Conservation (phyloP, 2,329 filamentous ascomycete genomes). For the Graphilbum ipis-grandicollis region DNA sequence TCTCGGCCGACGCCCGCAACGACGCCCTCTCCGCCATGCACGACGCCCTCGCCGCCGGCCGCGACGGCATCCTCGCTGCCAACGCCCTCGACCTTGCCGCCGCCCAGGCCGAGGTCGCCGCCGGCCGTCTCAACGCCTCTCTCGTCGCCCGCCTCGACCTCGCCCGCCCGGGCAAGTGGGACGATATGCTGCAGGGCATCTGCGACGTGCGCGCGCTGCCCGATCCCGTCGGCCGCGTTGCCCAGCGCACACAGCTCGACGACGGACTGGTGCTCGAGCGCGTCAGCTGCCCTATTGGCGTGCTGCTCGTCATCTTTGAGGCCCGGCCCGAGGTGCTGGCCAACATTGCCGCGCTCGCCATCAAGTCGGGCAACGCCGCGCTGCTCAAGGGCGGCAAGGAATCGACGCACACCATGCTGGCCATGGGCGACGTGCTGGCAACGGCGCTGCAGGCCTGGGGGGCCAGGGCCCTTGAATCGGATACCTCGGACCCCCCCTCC, state of each 20-base stretch:
- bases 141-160: constrained; percentile 81
- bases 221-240: constrained; percentile 85
- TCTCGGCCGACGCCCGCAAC: constrained; percentile 63
- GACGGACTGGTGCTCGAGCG: constrained; percentile 73
- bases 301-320: constrained; percentile 97
- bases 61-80: constrained; percentile 64
- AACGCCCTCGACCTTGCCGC: constrained; percentile 68
- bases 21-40: constrained; percentile 72
- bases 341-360: constrained; percentile 87
- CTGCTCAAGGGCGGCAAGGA: constrained; percentile 97
- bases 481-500: too few species aligned
- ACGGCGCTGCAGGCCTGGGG: constrained; percentile 6
- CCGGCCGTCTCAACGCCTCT: constrained; percentile 62
- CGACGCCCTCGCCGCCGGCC: constrained; percentile 50
- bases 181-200: constrained; percentile 94
- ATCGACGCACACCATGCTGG: constrained; percentile 84
- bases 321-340: constrained; percentile 95
- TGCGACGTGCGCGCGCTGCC: constrained; percentile 68
- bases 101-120: constrained; percentile 50
- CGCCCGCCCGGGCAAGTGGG: constrained; percentile 75
- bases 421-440: constrained; percentile 68
- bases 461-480: too few species aligned
- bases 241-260: constrained; percentile 70
- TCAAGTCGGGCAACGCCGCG: constrained; percentile 94
- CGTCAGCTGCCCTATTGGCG: constrained; percentile 85